These are phyloP conservation scores for Stagonosporopsis rhizophila DNA, from an alignment of 2,329 filamentous ascomycete genomes.

Conservation along the genomic window DNA sequence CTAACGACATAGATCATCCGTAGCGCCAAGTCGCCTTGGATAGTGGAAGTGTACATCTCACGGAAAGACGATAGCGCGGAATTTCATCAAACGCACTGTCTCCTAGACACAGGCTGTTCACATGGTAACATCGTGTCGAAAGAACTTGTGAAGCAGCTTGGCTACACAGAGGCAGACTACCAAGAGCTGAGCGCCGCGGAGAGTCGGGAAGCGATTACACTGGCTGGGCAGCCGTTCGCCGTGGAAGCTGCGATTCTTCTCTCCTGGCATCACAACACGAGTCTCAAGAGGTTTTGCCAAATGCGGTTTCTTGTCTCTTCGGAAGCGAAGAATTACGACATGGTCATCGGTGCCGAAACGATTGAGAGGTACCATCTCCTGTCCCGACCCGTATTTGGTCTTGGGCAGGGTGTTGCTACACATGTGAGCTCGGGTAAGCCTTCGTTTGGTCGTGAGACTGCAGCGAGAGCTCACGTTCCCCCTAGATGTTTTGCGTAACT, in stretches of 20 bases:
- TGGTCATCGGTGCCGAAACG: constrained; percentile 1
- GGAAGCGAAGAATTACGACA: not conserved
- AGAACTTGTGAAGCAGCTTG: not conserved
- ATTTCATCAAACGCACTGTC: not conserved
- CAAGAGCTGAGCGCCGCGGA: not conserved
- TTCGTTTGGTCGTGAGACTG: no score
- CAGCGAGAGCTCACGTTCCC: no score
- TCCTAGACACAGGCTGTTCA: constrained; percentile 3
- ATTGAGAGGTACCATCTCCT: not conserved
- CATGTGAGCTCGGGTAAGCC: no score
- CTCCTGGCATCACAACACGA: constrained; percentile 3
- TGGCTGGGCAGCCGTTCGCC: not conserved
- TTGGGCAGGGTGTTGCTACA: no score
- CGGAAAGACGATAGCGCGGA: not conserved
- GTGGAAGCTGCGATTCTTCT: constrained; percentile 1
- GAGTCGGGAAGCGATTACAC: not conserved
- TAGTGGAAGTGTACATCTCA: not conserved
- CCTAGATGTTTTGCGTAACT: no score
- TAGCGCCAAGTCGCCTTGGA: not conserved
- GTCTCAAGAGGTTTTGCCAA: not conserved
- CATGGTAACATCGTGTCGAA: not conserved
- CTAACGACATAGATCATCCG: not conserved
- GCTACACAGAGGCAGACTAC: not conserved
- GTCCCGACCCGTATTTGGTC: not conserved
- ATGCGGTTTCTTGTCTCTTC: constrained; percentile 3